Evolutionary conservation across 768 basidiomycete species (phyloP), one percentile per base, ranked within the genome.

Genomic region (Termitomyces sp.): DNA sequence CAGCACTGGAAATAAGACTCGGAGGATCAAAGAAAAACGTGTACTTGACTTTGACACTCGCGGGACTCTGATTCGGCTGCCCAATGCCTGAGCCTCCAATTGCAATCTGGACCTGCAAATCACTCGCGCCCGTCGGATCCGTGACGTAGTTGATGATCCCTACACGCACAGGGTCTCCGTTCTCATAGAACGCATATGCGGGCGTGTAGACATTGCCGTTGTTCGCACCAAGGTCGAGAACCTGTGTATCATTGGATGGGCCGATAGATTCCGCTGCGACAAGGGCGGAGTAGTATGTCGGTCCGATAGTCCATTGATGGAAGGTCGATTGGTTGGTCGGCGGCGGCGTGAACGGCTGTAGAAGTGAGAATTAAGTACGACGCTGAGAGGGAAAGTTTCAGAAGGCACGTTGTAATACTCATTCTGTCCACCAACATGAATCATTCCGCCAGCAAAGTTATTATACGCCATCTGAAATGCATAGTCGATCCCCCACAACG

Each of bases 261-360:
- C 89, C 89, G 29, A 93, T 75, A 2, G 80, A 79, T 70, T 94
- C 92, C 2, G 90, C 86, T 61, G 88, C 76, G 63, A 84, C 80
- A 6, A 95, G 76, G 3, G 87, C 81, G 0, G 90, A 81, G 71
- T 93, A 94, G 75, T 90, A 92, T 54, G 88, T 77, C 0, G 91
- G 84, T 0, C 89, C 89, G 50, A 92, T 77, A 0, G 88, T 89
- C 91, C 90, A 94, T 73, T 88, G 76, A 58, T 81, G 81, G 74
- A 80, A 85, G 0, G 77, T 68, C 7, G 84, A 82, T 61, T 87
- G 79, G 65, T 87, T 85, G 49, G 78, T 84, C 65, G 79, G 83
- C 66, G 76, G 85, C 11, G 40, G 62, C 82, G 84, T 82, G 76
- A 76, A 88, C 83, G 46, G 89, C 85, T 62, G 78, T 34, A 0